Evolutionary conservation across 345 rosid species (phyloP), one percentile per base, ranked within the genome.

Genomic region (Populus ilicifolia): DNA sequence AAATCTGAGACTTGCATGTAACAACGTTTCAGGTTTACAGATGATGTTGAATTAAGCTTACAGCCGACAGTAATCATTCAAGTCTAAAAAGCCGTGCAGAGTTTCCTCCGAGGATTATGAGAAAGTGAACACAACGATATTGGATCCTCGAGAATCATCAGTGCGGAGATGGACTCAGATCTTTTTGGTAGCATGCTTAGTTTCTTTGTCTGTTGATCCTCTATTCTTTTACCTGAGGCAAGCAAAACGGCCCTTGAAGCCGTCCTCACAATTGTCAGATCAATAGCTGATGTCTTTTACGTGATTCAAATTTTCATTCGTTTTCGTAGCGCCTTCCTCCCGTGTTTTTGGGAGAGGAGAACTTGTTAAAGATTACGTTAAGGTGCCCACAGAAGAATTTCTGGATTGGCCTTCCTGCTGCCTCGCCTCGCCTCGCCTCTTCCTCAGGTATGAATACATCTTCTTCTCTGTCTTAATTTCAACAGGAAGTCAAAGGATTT

Each of bases 291-390:
- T 84, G 81, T 84, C 76, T 94, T 94, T 77, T 92, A 94, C 79
- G 33, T 88, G 17, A 79, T 89, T 79, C 94, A 92, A 83, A 92
- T 92, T 73, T 86, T 86, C 70, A 78, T 90, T 75, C 86, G 91
- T 62, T 94, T 89, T 83, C 86, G 88, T 61, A 92, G 98, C 97
- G 1, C 97, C 98, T 46, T 89, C 96, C 80, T 94, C 98, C 75
- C 92, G 96, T 56, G 97, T 92, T 35, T 89, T 94, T 56, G 94
- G 98, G 69, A 92, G 97, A 88, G 98, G 93, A 21, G 98, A 94
- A 81, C 94, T 94, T 43, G 94, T 94, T 54, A 89, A 86, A 89
- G 82, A 92, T 92, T 77, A 89, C 94, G 62, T 78, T 64, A 64
- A 85, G 88, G 80, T 94, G 92, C 80, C 85, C 92, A 0, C 84